Percentiles rank a stretch among this genome's conserved stretches.
phyloP scores from a whole-genome alignment of 148 eudicot species.

The Rhododendron mucronatum region DNA sequence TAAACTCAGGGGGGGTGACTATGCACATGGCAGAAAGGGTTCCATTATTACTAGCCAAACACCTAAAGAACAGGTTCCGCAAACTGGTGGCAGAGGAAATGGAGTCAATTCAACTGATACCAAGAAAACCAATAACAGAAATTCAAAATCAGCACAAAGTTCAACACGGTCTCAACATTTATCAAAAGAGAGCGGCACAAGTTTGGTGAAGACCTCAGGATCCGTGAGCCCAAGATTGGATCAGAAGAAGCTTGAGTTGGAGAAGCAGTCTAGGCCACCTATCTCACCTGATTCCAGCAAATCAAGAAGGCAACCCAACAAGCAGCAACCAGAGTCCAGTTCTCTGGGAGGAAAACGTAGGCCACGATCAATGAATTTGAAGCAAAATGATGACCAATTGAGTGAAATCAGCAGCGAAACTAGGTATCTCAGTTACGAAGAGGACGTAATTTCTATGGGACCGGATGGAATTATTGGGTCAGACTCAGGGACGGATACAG shows the following conservation, averaged over 20 bases:
- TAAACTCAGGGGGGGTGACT: conserved; percentile 31
- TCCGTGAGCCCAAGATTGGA: conserved; percentile 75
- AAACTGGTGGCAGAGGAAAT: conserved; percentile 32
- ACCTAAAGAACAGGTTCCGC: conserved; percentile 36
- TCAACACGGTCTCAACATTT: conserved; percentile 34
- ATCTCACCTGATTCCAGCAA: conserved; percentile 64
- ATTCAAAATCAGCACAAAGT: conserved; percentile 28
- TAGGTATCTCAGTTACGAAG: conserved; percentile 31
- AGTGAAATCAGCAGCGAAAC: conserved; percentile 37
- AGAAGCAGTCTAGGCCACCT: conserved; percentile 73
- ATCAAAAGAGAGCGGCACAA: conserved; percentile 36
- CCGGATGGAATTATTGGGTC: conserved; percentile 19
- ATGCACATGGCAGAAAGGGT: conserved; percentile 24
- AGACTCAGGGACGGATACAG: conserved; percentile 31
- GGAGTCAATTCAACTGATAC: conserved; percentile 26
- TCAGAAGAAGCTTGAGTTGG: conserved; percentile 66
- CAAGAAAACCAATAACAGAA: conserved; percentile 37
- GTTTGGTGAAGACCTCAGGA: conserved; percentile 40
- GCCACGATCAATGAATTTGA: conserved; percentile 31
- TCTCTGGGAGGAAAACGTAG: conserved; percentile 66
- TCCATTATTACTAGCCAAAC: conserved; percentile 21
- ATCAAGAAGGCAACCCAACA: conserved; percentile 45
- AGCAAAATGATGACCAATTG: conserved; percentile 39
- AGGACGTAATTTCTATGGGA: conserved; percentile 27
- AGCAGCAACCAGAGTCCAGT: conserved; percentile 46